Conservation (phyloP, 371 early-diverging fungal species). For the Mucor velutinosus region DNA sequence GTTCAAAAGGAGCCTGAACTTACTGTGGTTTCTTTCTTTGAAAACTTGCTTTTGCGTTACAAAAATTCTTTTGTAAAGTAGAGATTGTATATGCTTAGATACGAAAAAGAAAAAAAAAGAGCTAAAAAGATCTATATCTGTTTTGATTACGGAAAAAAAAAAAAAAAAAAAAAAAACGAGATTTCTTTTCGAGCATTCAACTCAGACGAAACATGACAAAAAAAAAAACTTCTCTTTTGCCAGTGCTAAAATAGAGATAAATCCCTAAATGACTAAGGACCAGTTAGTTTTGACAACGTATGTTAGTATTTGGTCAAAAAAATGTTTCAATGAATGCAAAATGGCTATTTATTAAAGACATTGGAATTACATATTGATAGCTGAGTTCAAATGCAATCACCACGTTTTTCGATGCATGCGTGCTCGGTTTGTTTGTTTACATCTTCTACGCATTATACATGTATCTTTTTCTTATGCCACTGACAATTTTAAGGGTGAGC, state of each 20-base stretch:
- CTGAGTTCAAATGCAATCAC: slow-evolving; percentile 4
- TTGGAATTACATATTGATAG: not conserved
- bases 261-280: not conserved
- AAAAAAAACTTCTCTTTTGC: not conserved
- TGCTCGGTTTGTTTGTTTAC: not conserved
- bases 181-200: not conserved
- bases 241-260: not conserved
- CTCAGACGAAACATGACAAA: slow-evolving; percentile 2
- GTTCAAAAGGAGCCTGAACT: slow-evolving; percentile 17
- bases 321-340: not conserved
- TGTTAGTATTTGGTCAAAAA: not conserved
- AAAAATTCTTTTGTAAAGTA: not conserved
- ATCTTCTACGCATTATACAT: not conserved
- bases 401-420: not conserved
- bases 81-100: not conserved
- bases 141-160: not conserved
- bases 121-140: not conserved
- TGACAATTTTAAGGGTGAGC: slow-evolving; percentile 6
- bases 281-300: not conserved
- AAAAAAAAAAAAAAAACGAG: slow-evolving; percentile 11
- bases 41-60: not conserved
- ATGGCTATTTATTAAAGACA: not conserved
- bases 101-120: slow-evolving; percentile 6
- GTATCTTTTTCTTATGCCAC: not conserved
- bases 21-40: slow-evolving; percentile 3